Evolutionary conservation across 495 filamentous ascomycete genomes (phyloP).

Genomic region (Filosporella fistucella): DNA sequence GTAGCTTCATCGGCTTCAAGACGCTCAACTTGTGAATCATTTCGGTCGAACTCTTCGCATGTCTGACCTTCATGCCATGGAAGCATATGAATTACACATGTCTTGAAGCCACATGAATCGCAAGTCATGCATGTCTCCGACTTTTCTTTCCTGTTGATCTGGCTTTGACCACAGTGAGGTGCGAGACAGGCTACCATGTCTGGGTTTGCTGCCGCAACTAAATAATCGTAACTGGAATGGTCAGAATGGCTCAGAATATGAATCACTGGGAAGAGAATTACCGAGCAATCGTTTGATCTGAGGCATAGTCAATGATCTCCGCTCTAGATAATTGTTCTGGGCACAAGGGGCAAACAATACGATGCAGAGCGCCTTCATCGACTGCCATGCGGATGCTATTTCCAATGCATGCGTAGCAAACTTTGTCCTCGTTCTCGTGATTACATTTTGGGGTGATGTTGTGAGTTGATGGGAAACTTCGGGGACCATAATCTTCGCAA

Average conservation of each 20-base stretch:
- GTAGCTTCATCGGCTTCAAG: slow-evolving; percentile 29
- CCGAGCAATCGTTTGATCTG: slow-evolving; percentile 25
- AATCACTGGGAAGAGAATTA: background rate
- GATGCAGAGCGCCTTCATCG: slow-evolving; percentile 28
- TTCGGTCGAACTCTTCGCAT: slow-evolving; percentile 40
- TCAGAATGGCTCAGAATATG: background rate
- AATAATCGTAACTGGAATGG: slow-evolving; percentile 19
- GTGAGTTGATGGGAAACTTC: slow-evolving; percentile 27
- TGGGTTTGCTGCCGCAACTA: slow-evolving; percentile 24
- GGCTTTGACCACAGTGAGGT: slow-evolving; percentile 35
- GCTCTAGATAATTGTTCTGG: slow-evolving; percentile 28
- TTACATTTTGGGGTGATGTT: slow-evolving; percentile 28
- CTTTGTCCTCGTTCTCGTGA: slow-evolving; percentile 23
- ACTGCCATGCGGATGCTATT: slow-evolving; percentile 31
- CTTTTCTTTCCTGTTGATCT: slow-evolving; percentile 30
- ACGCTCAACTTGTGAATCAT: slow-evolving; percentile 23
- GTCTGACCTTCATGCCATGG: slow-evolving; percentile 43
- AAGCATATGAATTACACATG: slow-evolving; percentile 39
- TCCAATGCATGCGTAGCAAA: slow-evolving; percentile 33
- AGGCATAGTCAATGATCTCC: slow-evolving; percentile 29
- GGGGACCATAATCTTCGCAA: slow-evolving; percentile 30
- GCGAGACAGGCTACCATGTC: slow-evolving; percentile 41
- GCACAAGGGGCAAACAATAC: slow-evolving; percentile 36
- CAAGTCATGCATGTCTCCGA: slow-evolving; percentile 36
- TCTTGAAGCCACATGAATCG: slow-evolving; percentile 27